A percentile compares a stretch with the other conserved stretches of the same genome.
Evolutionary conservation across 371 early-diverging fungal genomes (phyloP).

Genomic region (Mucor lusitanicus): DNA sequence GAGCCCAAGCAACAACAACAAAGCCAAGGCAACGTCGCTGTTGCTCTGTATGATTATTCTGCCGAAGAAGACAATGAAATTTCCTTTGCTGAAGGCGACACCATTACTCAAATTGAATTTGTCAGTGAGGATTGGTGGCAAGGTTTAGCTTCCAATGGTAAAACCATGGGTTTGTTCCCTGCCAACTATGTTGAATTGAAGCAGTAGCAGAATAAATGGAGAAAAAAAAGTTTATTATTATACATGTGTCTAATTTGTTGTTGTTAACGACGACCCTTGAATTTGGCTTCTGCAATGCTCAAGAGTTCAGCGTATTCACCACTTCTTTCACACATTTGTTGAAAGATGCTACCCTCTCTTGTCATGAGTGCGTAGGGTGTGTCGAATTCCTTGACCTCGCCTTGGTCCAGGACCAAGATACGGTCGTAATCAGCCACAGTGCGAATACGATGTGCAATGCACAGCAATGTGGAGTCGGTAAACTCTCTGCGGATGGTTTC

Average conservation of each 20-base stretch:
- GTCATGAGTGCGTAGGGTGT: conserved; percentile 63
- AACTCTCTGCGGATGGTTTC: conserved; percentile 78
- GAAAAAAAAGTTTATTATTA: not conserved
- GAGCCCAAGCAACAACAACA: conserved; percentile 16
- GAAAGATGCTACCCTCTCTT: conserved; percentile 56
- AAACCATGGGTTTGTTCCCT: conserved; percentile 76
- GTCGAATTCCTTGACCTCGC: conserved; percentile 77
- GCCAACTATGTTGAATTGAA: conserved; percentile 62
- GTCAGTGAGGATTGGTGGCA: conserved; percentile 95
- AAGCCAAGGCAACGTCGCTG: conserved; percentile 47
- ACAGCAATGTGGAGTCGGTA: conserved; percentile 63
- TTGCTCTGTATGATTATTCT: conserved; percentile 83
- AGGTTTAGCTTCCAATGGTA: conserved; percentile 60
- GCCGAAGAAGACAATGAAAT: conserved; percentile 91
- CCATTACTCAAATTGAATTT: conserved; percentile 77
- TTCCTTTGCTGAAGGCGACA: conserved; percentile 75
- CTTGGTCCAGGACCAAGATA: conserved; percentile 83
- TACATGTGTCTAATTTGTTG: too few relatives aligned
- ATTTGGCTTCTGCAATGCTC: conserved; percentile 36
- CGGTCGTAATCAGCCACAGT: conserved; percentile 92
- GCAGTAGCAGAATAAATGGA: conserved; percentile 15
- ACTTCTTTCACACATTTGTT: conserved; percentile 68
- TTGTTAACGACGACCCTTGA: not conserved
- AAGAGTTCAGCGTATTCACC: conserved; percentile 58
- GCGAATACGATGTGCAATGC: conserved; percentile 82